These are phyloP conservation scores for Diaporthe sp. DNA, from an alignment of 2,329 filamentous ascomycete species.

Conservation along the genomic window DNA sequence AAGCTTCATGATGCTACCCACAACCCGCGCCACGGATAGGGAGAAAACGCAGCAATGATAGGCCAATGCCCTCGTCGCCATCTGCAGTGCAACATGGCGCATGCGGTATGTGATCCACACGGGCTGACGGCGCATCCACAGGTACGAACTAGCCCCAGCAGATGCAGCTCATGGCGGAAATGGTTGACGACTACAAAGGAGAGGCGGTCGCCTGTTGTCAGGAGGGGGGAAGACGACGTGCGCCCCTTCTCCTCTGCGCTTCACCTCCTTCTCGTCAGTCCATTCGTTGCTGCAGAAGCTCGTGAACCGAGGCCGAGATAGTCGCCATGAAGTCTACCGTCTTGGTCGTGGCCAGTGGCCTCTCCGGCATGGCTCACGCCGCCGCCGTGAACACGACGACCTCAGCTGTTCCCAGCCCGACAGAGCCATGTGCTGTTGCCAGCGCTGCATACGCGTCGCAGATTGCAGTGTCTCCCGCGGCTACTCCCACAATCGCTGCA, in stretches of 20 bases:
- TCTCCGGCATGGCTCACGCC: slow-evolving; percentile 24
- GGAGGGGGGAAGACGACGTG: neutral
- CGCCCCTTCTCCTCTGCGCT: neutral
- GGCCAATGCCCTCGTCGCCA: slow-evolving; percentile 28
- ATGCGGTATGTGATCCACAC: slow-evolving; percentile 2
- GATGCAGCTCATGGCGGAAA: slow-evolving; percentile 3
- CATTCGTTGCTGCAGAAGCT: slow-evolving; percentile 20
- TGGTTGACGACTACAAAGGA: slow-evolving; percentile 33
- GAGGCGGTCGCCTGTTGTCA: slow-evolving; percentile 1
- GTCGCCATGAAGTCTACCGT: slow-evolving; percentile 26
- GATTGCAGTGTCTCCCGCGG: slow-evolving; percentile 37
- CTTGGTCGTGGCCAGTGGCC: slow-evolving; percentile 27
- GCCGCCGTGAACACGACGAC: slow-evolving; percentile 26
- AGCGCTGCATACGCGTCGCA: slow-evolving; percentile 36
- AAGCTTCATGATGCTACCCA: slow-evolving; percentile 25
- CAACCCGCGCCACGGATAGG: slow-evolving; percentile 11
- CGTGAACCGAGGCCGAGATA: neutral
- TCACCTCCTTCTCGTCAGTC: slow-evolving; percentile 1
- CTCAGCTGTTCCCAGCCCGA: slow-evolving; percentile 27
- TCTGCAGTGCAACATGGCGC: slow-evolving; percentile 22
- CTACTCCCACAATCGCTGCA: slow-evolving; percentile 54
- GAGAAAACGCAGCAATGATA: slow-evolving; percentile 11
- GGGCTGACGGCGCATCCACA: slow-evolving; percentile 4
- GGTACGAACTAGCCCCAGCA: neutral
- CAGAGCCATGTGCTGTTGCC: slow-evolving; percentile 38